phyloP scores from a whole-genome alignment of 208 protist species.

The Leishmania gerbilli region DNA sequence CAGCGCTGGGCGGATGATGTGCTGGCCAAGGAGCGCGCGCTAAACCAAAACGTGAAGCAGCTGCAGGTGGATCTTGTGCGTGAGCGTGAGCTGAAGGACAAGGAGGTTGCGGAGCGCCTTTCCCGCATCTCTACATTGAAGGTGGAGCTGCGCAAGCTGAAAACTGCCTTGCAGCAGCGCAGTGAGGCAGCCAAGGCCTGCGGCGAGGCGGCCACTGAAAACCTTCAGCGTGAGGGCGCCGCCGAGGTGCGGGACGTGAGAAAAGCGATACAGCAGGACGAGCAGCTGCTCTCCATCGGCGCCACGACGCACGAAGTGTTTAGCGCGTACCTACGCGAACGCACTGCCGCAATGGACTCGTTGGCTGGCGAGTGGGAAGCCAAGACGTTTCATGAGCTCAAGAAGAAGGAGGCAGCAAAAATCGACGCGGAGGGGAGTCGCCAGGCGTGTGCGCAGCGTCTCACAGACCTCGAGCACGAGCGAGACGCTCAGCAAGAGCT shows the following conservation, averaged over 20 bases:
- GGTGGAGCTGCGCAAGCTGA: constrained; percentile 67
- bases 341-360: constrained; percentile 69
- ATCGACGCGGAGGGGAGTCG: constrained; percentile 85
- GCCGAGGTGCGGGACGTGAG: constrained; percentile 57
- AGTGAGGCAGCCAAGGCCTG: constrained; percentile 64
- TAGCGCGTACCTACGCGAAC: constrained; percentile 63
- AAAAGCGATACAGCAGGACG: constrained; percentile 30
- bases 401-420: constrained; percentile 71
- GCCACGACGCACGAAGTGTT: constrained; percentile 62
- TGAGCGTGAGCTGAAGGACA: constrained; percentile 77
- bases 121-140: constrained; percentile 64
- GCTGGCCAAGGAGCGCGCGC: constrained; percentile 82
- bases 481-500: constrained; percentile 50
- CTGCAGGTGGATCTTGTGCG: constrained; percentile 83
- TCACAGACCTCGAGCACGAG: constrained; percentile 60
- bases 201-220: constrained; percentile 72
- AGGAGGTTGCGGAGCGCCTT: constrained; percentile 76
- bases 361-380: constrained; percentile 76
- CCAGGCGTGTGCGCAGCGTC: constrained; percentile 72
- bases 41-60: constrained; percentile 94
- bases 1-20: constrained; percentile 90
- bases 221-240: constrained; percentile 51
- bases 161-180: constrained; percentile 64
- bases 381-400: constrained; percentile 81
- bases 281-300: constrained; percentile 53